Percentiles rank a stretch among this genome's conserved stretches.
Conservation (phyloP, 164 flowering plant species). For the Berberis thunbergii region DNA sequence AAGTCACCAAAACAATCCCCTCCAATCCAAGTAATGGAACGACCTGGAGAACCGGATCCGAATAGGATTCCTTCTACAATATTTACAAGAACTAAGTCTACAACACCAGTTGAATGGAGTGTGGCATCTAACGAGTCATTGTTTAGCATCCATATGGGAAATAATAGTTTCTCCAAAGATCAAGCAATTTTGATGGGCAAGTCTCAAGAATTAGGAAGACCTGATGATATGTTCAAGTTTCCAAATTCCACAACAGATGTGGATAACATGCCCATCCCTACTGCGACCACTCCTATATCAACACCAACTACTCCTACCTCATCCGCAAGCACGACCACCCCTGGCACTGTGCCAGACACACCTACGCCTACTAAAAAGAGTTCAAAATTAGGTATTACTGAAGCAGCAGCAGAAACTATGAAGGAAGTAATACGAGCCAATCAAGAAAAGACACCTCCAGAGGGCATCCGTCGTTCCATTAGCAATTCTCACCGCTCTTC, state of each 20-base stretch:
- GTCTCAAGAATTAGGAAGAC: slow-evolving; percentile 17
- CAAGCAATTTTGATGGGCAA: slow-evolving; percentile 26
- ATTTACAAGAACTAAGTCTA: slow-evolving; percentile 35
- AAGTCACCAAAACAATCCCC: slow-evolving; percentile 35
- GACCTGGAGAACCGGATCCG: slow-evolving; percentile 33
- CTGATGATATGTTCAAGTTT: slow-evolving; percentile 18
- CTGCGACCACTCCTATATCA: too few species aligned
- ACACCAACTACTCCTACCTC: too few species aligned
- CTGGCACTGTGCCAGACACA: slow-evolving; percentile 9
- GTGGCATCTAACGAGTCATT: slow-evolving; percentile 77
- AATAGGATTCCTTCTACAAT: slow-evolving; percentile 59
- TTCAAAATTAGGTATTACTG: slow-evolving; percentile 1
- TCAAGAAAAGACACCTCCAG: neutral
- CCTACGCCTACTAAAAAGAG: slow-evolving; percentile 1
- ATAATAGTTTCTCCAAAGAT: slow-evolving; percentile 62
- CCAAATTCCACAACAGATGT: neutral
- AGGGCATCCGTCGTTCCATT: slow-evolving; percentile 9
- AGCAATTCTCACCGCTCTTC: slow-evolving; percentile 30
- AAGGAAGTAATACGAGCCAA: slow-evolving; percentile 11
- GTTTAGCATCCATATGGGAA: slow-evolving; percentile 71
- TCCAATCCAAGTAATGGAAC: slow-evolving; percentile 52
- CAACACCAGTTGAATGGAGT: slow-evolving; percentile 68
- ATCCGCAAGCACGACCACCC: too few species aligned
- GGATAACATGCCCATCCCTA: slow-evolving; percentile 4
- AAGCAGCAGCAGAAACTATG: slow-evolving; percentile 21